phyloP scores from a whole-genome alignment of 2,329 filamentous ascomycete species.

The Cladophialophora immunda region DNA sequence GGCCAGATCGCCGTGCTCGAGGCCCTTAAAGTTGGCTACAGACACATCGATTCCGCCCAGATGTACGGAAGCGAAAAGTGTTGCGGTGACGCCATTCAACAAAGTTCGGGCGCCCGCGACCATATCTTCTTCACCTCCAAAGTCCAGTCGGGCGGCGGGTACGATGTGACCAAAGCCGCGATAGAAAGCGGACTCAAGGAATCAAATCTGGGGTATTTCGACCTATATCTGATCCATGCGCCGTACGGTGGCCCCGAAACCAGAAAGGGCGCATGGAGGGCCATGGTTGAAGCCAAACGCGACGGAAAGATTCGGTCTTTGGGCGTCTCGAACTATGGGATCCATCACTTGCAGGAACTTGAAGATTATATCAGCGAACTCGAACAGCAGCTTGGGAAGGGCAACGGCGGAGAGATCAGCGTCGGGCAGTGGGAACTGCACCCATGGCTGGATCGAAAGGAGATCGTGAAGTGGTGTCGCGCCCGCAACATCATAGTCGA shows the following conservation, averaged over 20 bases:
- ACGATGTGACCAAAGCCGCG: constrained; percentile 65
- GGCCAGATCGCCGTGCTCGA: constrained; percentile 51
- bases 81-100: constrained; percentile 69
- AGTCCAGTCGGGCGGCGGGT: constrained; percentile 64
- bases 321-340: constrained; percentile 76
- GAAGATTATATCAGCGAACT: constrained; percentile 56
- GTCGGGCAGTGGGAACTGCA: constrained; percentile 65
- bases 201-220: constrained; percentile 69
- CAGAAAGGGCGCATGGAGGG: constrained; percentile 70
- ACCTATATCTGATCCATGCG: constrained; percentile 75
- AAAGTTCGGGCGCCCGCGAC: constrained; percentile 63
- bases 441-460: constrained; percentile 73
- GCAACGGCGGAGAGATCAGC: background rate
- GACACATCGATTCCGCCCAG: constrained; percentile 69
- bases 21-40: constrained; percentile 64
- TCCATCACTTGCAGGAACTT: constrained; percentile 73
- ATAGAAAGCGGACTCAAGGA: constrained; percentile 57
- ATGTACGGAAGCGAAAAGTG: constrained; percentile 74
- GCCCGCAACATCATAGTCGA: constrained; percentile 61
- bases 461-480: constrained; percentile 65
- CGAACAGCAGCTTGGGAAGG: constrained; percentile 48
- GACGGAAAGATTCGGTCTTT: constrained; percentile 71
- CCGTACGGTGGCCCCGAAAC: constrained; percentile 63
- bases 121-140: constrained; percentile 77
- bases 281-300: constrained; percentile 67